Conservation (phyloP, 495 filamentous ascomycete genomes). For the Aeminium ludgeri region DNA sequence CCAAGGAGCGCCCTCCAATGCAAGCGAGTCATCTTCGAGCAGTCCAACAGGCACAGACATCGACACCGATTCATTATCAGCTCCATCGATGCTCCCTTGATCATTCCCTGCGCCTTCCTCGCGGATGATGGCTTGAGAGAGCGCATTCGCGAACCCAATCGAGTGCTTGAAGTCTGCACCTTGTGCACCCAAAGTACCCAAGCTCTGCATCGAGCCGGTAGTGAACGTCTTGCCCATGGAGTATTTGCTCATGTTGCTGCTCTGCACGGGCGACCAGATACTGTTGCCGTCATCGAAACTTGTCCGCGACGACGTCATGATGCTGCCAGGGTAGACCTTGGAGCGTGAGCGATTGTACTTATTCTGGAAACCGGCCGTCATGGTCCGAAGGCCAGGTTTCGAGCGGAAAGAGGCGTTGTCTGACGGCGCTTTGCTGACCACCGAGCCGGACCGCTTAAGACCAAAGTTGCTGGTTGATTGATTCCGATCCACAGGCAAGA, state of each 20-base stretch:
- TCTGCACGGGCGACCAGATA: slow-evolving; percentile 77
- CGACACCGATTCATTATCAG: slow-evolving; percentile 26
- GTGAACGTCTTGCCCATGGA: slow-evolving; percentile 79
- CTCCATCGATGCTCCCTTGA: no score
- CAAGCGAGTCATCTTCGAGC: slow-evolving; percentile 80
- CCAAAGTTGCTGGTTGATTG: slow-evolving; percentile 3
- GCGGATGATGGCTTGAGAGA: slow-evolving; percentile 86
- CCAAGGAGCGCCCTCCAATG: slow-evolving; percentile 86
- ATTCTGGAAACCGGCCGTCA: slow-evolving; percentile 51
- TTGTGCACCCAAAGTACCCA: slow-evolving; percentile 43
- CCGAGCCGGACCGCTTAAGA: slow-evolving; percentile 73
- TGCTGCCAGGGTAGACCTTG: slow-evolving; percentile 58
- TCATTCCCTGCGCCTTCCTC: slow-evolving; percentile 48
- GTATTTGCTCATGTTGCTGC: slow-evolving; percentile 87
- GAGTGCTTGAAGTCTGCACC: slow-evolving; percentile 88
- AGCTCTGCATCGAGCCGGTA: slow-evolving; percentile 62
- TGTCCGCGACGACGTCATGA: slow-evolving; percentile 79
- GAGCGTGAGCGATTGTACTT: slow-evolving; percentile 75
- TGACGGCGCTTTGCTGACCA: slow-evolving; percentile 72
- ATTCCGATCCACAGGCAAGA: background rate
- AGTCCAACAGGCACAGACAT: slow-evolving; percentile 30
- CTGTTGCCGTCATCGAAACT: slow-evolving; percentile 84
- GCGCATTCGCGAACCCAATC: slow-evolving; percentile 92
- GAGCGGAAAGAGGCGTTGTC: slow-evolving; percentile 47
- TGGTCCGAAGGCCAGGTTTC: slow-evolving; percentile 38